phyloP scores from a whole-genome alignment of 2,329 filamentous ascomycete genomes.

The Fusarium subglutinans region DNA sequence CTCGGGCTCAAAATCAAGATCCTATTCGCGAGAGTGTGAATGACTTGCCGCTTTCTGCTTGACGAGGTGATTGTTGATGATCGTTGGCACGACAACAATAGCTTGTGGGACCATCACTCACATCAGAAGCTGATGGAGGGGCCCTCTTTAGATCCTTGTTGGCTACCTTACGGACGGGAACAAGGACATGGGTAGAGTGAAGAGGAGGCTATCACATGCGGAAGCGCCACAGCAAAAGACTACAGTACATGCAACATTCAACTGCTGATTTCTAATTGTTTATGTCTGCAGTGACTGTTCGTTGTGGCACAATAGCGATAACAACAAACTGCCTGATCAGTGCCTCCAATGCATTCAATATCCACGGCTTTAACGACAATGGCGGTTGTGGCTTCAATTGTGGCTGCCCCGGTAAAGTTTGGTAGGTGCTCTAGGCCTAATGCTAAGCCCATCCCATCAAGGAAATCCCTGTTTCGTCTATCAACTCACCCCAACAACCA shows the following conservation, averaged over 20 bases:
- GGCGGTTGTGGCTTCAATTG: conserved; percentile 21
- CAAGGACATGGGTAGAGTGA: conserved; percentile 7
- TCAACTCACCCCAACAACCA: conserved; percentile 30
- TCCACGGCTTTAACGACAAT: conserved; percentile 10
- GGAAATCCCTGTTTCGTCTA: conserved; percentile 1
- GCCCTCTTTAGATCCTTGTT: conserved; percentile 9
- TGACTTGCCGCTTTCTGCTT: conserved; percentile 29
- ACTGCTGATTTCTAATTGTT: neutral
- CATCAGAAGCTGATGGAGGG: conserved; percentile 14
- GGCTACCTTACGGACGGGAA: conserved; percentile 4
- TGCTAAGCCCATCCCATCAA: neutral
- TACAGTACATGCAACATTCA: neutral
- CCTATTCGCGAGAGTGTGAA: conserved; percentile 17
- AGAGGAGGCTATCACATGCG: conserved; percentile 22
- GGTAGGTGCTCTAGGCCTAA: neutral
- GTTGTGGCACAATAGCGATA: neutral
- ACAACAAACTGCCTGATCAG: neutral
- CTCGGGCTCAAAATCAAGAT: neutral
- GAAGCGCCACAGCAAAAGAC: conserved; percentile 8
- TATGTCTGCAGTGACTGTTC: neutral
- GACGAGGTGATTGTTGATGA: conserved; percentile 23
- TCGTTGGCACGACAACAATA: conserved; percentile 18
- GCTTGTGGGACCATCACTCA: conserved; percentile 10
- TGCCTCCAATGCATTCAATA: neutral
- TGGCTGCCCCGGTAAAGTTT: conserved; percentile 23